Evolutionary conservation across 305 asterid genomes (phyloP).

Genomic region (Fraxinus sp.): DNA sequence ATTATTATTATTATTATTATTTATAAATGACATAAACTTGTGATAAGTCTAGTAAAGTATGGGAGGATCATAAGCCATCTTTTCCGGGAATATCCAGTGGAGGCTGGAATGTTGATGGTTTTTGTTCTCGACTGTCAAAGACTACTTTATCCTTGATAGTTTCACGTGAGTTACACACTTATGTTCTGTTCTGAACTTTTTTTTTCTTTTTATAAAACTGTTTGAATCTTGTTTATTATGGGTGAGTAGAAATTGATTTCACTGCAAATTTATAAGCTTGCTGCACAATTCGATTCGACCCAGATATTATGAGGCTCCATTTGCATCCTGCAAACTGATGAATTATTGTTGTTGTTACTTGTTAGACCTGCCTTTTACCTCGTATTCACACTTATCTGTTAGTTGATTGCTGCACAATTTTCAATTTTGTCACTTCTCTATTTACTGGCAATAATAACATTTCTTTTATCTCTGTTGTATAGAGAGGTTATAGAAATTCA

Average conservation of each 20-base stretch:
- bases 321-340: neutral
- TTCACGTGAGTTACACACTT: conserved; percentile 2
- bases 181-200: conserved; percentile 6
- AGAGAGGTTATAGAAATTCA: neutral
- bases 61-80: conserved; percentile 27
- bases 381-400: neutral
- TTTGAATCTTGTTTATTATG: conserved; percentile 1
- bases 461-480: neutral
- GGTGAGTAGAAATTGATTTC: neutral
- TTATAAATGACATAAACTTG: conserved; percentile 15
- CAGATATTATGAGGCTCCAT: neutral
- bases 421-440: neutral
- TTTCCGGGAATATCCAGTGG: conserved; percentile 4
- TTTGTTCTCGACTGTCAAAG: conserved; percentile 23
- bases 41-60: conserved; percentile 13
- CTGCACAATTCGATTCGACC: neutral
- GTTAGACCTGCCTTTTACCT: neutral
- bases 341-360: neutral
- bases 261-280: neutral
- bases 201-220: neutral
- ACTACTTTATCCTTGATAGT: neutral
- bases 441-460: neutral
- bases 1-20: neutral
- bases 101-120: conserved; percentile 18
- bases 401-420: neutral